A percentile compares a stretch with the other conserved stretches of the same genome.
Evolutionary conservation across 495 filamentous ascomycete species (phyloP).

Genomic region (Aspergillus panamensis): DNA sequence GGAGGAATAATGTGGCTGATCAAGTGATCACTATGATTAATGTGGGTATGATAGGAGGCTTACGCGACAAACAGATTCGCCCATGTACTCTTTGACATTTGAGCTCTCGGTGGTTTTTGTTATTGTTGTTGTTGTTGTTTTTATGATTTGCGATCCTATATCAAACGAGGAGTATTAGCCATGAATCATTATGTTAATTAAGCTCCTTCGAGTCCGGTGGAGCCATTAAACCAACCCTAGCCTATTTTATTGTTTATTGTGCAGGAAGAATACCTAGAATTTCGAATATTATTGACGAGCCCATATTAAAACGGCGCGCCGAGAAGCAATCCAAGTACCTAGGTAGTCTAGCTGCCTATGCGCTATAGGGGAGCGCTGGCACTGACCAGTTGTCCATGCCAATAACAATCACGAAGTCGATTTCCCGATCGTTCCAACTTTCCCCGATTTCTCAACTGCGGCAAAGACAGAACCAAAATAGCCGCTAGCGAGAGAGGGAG

Average conservation of each 20-base stretch:
- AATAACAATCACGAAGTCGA: background rate
- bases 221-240: background rate
- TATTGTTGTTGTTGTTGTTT: no score
- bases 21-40: slow-evolving; percentile 2
- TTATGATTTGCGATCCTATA: no score
- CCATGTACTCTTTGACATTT: no score
- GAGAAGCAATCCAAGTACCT: background rate
- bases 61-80: slow-evolving; percentile 7
- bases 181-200: background rate
- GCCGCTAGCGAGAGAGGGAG: background rate
- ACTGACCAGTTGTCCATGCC: background rate
- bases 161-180: background rate
- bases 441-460: background rate
- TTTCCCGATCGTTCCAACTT: background rate
- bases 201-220: background rate
- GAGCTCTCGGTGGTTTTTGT: background rate
- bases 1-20: background rate
- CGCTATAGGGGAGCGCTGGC: background rate
- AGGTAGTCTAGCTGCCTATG: background rate
- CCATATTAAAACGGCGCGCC: background rate
- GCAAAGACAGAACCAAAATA: background rate
- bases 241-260: background rate
- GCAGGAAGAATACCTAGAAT: no score
- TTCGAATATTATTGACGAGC: no score
- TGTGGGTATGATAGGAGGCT: slow-evolving; percentile 6